Conservation (phyloP, 2,329 filamentous ascomycete genomes). For the Fusarium piperis region DNA sequence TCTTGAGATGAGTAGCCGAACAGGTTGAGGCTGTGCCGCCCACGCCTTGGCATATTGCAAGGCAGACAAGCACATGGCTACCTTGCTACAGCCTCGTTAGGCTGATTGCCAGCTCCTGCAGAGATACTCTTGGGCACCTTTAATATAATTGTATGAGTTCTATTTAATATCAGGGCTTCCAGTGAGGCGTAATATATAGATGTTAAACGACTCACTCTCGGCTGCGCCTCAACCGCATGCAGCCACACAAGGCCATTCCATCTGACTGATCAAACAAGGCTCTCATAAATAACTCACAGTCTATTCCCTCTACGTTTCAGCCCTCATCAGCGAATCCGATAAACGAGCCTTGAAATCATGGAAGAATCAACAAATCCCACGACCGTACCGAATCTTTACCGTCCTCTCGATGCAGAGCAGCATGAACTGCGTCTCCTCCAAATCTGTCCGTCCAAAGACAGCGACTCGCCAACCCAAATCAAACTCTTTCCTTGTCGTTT, state of each 20-base stretch:
- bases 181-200: too few species aligned
- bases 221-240: not conserved
- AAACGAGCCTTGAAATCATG: not conserved
- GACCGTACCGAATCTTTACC: not conserved
- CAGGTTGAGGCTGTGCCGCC: not conserved
- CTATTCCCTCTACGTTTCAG: not conserved
- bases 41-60: too few species aligned
- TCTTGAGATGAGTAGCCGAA: too few species aligned
- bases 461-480: not conserved
- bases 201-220: not conserved
- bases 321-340: not conserved
- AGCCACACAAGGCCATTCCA: not conserved
- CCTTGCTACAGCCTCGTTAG: not conserved
- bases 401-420: not conserved
- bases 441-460: not conserved
- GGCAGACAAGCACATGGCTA: not conserved
- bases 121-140: too few species aligned
- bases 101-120: too few species aligned
- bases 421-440: not conserved
- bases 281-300: not conserved
- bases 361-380: not conserved
- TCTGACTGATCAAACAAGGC: not conserved
- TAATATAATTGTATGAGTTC: too few species aligned
- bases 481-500: not conserved
- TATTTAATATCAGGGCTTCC: too few species aligned